Percentiles rank a stretch among this genome's conserved stretches.
These are phyloP conservation scores for Aspergillus costaricaensis DNA, from an alignment of 2,329 filamentous ascomycete genomes.

Conservation along the genomic window DNA sequence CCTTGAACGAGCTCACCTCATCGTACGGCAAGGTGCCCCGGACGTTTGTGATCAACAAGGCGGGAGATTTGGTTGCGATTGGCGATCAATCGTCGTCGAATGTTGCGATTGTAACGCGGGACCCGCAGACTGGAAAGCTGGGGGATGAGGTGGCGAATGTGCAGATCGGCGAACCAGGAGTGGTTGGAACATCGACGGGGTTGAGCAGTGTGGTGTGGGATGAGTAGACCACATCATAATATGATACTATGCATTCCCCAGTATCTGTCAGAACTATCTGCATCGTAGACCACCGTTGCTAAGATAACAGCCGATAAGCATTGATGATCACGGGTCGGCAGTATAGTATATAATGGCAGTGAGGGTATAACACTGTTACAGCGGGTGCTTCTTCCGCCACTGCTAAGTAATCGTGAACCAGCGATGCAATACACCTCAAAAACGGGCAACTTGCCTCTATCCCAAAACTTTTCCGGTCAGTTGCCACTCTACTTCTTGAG, in stretches of 20 bases:
- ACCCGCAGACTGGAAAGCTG: constrained; percentile 61
- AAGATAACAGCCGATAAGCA: no score
- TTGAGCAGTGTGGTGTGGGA: constrained; percentile 42
- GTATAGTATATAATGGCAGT: no score
- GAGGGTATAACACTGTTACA: no score
- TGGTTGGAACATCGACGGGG: constrained; percentile 29
- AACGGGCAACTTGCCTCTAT: neutral
- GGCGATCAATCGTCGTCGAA: constrained; percentile 63
- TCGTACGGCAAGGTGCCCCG: constrained; percentile 67
- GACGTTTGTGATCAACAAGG: constrained; percentile 67
- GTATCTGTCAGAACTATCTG: no score
- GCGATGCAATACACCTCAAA: no score
- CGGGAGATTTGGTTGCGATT: constrained; percentile 65
- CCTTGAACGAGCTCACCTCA: constrained; percentile 59
- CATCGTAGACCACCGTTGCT: no score
- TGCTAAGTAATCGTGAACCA: no score
- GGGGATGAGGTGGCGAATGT: constrained; percentile 41
- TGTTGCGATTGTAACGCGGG: constrained; percentile 63
- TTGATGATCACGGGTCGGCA: no score
- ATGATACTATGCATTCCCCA: no score
- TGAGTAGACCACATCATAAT: constrained; percentile 16
- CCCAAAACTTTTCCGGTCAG: neutral
- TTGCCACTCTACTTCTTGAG: neutral
- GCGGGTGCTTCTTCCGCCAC: no score
- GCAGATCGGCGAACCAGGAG: constrained; percentile 33